phyloP scores from a whole-genome alignment of 768 basidiomycete genomes.

The Hypholoma fasciculare region DNA sequence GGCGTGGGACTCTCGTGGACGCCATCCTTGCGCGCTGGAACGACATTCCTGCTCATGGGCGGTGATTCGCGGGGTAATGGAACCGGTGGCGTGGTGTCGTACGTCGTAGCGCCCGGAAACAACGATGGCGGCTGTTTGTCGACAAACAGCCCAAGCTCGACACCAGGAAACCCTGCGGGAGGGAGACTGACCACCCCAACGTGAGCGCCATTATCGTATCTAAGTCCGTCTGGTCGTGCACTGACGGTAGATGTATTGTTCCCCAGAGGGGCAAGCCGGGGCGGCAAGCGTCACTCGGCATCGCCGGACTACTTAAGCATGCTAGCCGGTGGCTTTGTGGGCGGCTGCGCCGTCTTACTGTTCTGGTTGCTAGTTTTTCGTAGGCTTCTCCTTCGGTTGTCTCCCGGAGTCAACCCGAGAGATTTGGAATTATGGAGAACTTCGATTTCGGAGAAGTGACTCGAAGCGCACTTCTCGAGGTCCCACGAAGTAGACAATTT shows the following conservation, averaged over 20 bases:
- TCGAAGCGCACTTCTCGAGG: no score
- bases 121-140: constrained; percentile 56
- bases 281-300: no score
- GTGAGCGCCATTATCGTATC: not conserved
- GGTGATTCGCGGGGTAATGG: constrained; percentile 71
- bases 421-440: no score
- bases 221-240: not conserved
- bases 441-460: no score
- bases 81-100: constrained; percentile 61
- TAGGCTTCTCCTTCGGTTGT: no score
- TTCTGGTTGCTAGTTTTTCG: no score
- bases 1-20: constrained; percentile 75
- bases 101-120: constrained; percentile 52
- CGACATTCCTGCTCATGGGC: constrained; percentile 64
- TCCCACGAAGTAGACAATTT: no score
- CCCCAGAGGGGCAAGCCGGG: no score
- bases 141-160: constrained; percentile 68
- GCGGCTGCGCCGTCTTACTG: not conserved
- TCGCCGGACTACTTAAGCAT: not conserved
- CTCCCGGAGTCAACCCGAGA: no score
- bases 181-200: not conserved
- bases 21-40: constrained; percentile 61
- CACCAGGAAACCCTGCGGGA: constrained; percentile 76
- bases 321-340: not conserved
- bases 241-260: no score